Evolutionary conservation across 495 filamentous ascomycete species (phyloP), one percentile per base, ranked within the genome.

Genomic region (Aspergillus sparsus): DNA sequence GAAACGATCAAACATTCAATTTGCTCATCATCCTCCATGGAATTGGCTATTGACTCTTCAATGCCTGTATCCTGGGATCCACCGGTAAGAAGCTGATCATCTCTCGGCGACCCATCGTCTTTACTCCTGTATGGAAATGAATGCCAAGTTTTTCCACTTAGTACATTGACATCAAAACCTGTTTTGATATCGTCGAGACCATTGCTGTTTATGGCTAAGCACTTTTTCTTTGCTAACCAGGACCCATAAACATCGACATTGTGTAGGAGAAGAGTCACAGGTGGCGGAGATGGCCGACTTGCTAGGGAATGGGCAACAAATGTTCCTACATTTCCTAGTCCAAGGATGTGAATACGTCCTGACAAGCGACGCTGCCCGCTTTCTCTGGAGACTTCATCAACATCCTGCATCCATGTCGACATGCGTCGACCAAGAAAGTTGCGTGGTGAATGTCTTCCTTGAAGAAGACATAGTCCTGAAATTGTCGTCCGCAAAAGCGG

Each of bases 1-100:
- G 88, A 85, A 27, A 98, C 77, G 52, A 98, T 84, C 36, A 98
- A 79, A 66, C 91, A 88, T 46, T 88, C 76, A 57, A 98, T 92
- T 27, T 78, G 74, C 31, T 75, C 76, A 9, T 76, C 64, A 37
- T 71, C 71, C 50, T 61, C 60, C 61, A 62, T 56, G 42, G 66
- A 31, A 41, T 66, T 33, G 37, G 66, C 10, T 18, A 61, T 21
- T 39, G 61, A 36, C 9, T 65, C 53, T 45, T 63, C 61, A 15
- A 37, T 41, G 6, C 66, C 37, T 7, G 8, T 32, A 10, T 9
- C 33, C 12, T 7, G 6, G 16, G 37, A 7, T 8, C 32, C 8
- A 5, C 15, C 6, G n/a, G 46, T 13, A 15, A 36, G 34, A 35
- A 21, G 15, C 16, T 49, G 36, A 10, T n/a, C 45, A 16, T 54